Conservation (phyloP, 2,329 filamentous ascomycete genomes). For the Pyrenochaeta sp. region DNA sequence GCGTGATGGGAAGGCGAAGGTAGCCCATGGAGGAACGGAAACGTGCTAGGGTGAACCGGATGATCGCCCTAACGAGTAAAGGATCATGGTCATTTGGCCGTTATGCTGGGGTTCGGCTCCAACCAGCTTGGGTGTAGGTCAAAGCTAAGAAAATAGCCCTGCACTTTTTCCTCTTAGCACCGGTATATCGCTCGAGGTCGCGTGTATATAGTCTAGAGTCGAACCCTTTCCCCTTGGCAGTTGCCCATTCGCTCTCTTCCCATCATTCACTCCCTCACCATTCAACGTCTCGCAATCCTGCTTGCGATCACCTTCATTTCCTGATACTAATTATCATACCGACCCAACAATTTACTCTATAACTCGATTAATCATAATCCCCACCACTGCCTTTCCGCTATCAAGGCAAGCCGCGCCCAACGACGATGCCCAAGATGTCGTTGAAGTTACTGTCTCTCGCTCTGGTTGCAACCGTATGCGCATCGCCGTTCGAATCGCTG, state of each 20-base stretch:
- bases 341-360: conserved; percentile 12
- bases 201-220: background rate
- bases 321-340: conserved; percentile 5
- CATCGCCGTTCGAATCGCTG: conserved; percentile 30
- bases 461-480: conserved; percentile 31
- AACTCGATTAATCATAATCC: conserved; percentile 6
- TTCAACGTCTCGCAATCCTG: background rate
- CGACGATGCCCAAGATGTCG: conserved; percentile 27
- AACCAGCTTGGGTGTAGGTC: conserved; percentile 3
- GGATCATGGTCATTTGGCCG: conserved; percentile 2
- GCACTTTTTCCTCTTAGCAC: background rate
- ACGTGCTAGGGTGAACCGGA: background rate
- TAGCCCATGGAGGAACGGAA: background rate
- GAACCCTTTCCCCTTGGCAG: background rate
- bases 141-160: background rate
- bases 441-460: conserved; percentile 33
- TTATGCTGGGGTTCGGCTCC: background rate
- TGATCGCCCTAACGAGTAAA: conserved; percentile 4
- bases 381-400: background rate
- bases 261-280: background rate
- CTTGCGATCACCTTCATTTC: conserved; percentile 10
- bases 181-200: background rate
- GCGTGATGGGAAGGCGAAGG: too few relatives aligned
- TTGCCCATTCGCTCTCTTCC: background rate
- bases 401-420: background rate